phyloP scores from a whole-genome alignment of 331 rosid genomes.

The Malus hybrid region DNA sequence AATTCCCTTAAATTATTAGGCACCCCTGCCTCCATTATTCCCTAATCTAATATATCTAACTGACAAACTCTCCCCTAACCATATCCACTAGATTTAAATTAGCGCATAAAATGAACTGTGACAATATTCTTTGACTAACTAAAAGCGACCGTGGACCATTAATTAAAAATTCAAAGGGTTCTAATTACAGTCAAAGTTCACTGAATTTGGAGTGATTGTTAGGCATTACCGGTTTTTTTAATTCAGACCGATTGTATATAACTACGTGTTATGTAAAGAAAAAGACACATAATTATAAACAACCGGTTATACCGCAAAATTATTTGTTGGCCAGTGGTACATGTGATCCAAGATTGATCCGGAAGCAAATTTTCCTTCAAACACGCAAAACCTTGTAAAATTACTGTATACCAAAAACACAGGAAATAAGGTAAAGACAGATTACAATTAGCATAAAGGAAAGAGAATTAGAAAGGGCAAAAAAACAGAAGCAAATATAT shows the following conservation, averaged over 20 bases:
- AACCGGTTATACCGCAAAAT: neutral
- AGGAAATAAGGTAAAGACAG: neutral
- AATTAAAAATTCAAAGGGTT: neutral
- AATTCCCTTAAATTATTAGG: neutral
- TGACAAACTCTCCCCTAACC: neutral
- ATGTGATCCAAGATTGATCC: neutral
- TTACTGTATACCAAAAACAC: too few species aligned
- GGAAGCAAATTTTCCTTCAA: neutral
- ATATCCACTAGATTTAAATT: neutral
- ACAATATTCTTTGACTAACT: neutral
- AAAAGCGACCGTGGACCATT: neutral
- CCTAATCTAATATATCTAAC: too few species aligned
- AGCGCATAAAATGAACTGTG: neutral
- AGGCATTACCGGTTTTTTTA: neutral
- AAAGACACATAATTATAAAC: neutral
- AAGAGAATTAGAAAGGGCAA: neutral
- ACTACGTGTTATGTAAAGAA: too few species aligned
- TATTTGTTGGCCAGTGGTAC: neutral
- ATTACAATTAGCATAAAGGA: neutral
- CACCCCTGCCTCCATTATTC: neutral
- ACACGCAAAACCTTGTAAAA: neutral
- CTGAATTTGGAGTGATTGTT: neutral
- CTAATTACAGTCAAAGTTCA: neutral
- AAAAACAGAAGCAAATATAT: neutral
- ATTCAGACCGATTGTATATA: too few species aligned